These are phyloP conservation scores for Fraxinus greggii DNA, from an alignment of 305 asterid genomes.

Conservation along the genomic window DNA sequence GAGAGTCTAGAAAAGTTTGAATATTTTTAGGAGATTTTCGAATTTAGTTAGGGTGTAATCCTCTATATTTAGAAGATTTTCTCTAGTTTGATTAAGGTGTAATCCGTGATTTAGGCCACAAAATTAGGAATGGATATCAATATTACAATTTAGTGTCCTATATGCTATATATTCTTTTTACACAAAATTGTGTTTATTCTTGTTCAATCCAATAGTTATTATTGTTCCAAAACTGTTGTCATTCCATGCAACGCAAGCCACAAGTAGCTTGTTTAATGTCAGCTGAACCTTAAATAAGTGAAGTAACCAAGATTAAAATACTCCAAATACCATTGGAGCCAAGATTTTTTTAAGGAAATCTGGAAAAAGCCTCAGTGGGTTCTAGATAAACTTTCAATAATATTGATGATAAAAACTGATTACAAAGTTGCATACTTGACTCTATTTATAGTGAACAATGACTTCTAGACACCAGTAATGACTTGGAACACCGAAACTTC, in stretches of 20 bases:
- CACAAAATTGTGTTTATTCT: neutral
- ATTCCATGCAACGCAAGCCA: neutral
- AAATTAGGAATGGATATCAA: neutral
- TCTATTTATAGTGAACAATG: neutral
- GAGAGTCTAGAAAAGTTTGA: neutral
- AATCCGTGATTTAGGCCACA: neutral
- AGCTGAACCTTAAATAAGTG: neutral
- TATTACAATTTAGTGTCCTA: neutral
- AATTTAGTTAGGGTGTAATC: neutral
- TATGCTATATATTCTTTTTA: neutral
- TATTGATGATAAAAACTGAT: neutral
- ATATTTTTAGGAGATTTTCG: neutral
- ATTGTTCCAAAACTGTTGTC: neutral
- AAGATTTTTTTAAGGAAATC: neutral
- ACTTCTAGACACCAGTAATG: neutral
- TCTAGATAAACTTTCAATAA: neutral
- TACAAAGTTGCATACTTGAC: neutral
- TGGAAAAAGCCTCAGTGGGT: neutral
- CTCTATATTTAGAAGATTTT: neutral
- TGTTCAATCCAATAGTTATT: neutral
- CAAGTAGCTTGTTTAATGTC: neutral
- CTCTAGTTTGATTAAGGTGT: neutral
- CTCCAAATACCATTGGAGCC: neutral
- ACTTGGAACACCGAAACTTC: neutral
- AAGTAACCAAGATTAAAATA: neutral